phyloP scores from a whole-genome alignment of 192 early-diverging fungal species.

The Phlyctochytrium bullatum region DNA sequence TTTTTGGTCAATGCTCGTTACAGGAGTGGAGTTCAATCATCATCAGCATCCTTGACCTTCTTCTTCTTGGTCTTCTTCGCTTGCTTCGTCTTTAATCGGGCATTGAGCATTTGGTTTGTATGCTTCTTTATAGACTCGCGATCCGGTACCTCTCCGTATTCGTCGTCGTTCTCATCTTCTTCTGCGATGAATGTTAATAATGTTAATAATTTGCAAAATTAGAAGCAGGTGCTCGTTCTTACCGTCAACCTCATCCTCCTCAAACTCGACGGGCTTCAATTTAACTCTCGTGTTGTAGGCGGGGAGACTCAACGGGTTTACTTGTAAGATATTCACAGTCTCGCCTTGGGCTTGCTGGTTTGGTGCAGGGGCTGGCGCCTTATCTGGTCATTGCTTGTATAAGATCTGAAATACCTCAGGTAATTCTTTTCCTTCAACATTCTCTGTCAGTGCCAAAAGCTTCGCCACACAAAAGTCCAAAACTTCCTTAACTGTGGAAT shows the following conservation, averaged over 20 bases:
- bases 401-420: conserved; percentile 45
- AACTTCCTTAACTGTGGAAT: conserved; percentile 39
- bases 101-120: conserved; percentile 57
- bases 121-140: conserved; percentile 64
- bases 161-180: conserved; percentile 54
- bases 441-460: conserved; percentile 39
- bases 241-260: conserved; percentile 53
- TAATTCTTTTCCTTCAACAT: conserved; percentile 51
- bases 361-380: conserved; percentile 24
- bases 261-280: conserved; percentile 55
- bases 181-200: conserved; percentile 1
- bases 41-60: conserved; percentile 49
- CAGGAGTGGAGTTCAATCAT: no score
- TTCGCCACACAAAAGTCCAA: conserved; percentile 48
- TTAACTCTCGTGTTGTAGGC: conserved; percentile 59
- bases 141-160: conserved; percentile 55
- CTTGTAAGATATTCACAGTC: conserved; percentile 47
- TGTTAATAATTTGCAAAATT: background rate
- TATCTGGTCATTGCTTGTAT: background rate
- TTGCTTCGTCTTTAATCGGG: conserved; percentile 56
- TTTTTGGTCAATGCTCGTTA: no score
- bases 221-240: conserved; percentile 8
- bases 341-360: conserved; percentile 47
- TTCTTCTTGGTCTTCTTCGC: conserved; percentile 62
- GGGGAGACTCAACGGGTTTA: conserved; percentile 48